A percentile compares a stretch with the other conserved stretches of the same genome.
These are phyloP conservation scores for Cladophialophora exuberans DNA, from an alignment of 2,329 filamentous ascomycete species.

Conservation along the genomic window DNA sequence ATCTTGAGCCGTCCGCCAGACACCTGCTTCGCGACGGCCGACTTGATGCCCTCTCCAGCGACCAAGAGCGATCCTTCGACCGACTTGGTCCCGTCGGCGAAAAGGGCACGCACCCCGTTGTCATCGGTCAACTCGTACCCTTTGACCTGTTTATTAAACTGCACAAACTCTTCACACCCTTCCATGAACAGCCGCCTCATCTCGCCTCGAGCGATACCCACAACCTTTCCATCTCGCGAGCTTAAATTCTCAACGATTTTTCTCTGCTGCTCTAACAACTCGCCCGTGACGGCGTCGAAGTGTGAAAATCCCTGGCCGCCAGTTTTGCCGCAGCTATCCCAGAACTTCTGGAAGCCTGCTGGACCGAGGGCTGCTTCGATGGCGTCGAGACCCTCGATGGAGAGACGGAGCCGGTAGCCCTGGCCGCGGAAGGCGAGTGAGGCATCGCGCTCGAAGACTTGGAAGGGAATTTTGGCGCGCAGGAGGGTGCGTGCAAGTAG, in stretches of 20 bases:
- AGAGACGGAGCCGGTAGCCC: constrained; percentile 44
- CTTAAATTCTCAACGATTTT: constrained; percentile 40
- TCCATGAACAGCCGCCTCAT: constrained; percentile 64
- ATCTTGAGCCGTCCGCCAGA: constrained; percentile 62
- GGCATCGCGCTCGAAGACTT: constrained; percentile 42
- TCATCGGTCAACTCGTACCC: constrained; percentile 60
- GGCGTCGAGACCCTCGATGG: constrained; percentile 39
- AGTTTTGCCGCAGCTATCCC: constrained; percentile 46
- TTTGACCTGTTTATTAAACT: constrained; percentile 60
- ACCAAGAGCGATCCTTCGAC: constrained; percentile 63
- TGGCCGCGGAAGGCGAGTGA: constrained; percentile 39
- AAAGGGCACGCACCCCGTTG: constrained; percentile 60
- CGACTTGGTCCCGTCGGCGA: constrained; percentile 63
- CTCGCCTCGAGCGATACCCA: constrained; percentile 65
- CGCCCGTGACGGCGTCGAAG: constrained; percentile 59
- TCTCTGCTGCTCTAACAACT: constrained; percentile 41
- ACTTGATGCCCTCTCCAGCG: constrained; percentile 66
- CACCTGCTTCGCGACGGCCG: constrained; percentile 62
- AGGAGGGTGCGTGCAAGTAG: constrained; percentile 42
- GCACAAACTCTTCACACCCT: constrained; percentile 59
- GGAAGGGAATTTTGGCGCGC: constrained; percentile 40
- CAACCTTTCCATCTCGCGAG: constrained; percentile 61
- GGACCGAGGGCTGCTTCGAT: constrained; percentile 60
- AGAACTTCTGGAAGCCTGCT: constrained; percentile 35
- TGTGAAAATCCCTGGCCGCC: constrained; percentile 57